Evolutionary conservation across 441 rosid genomes (phyloP).

Genomic region (Jatropha multifida): DNA sequence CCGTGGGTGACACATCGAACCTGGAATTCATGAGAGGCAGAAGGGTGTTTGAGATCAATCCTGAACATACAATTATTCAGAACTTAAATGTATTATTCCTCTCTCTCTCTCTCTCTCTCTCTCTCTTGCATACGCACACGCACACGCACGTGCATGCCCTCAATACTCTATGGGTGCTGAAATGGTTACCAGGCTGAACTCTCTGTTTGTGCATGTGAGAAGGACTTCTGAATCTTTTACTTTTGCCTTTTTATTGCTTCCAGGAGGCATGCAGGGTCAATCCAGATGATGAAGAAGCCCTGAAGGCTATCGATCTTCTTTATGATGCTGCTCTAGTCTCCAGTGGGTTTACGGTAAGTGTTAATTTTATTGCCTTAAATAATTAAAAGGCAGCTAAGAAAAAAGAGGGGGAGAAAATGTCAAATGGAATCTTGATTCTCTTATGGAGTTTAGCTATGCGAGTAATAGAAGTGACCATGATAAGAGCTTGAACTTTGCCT

Average conservation of each 20-base stretch:
- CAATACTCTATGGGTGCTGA: too few species aligned
- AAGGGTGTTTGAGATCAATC: constrained; percentile 93
- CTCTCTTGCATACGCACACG: neutral
- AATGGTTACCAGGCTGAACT: too few species aligned
- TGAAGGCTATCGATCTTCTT: constrained; percentile 80
- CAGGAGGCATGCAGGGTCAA: constrained; percentile 73
- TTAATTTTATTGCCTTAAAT: neutral
- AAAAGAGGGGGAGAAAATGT: too few species aligned
- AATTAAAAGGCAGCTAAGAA: neutral
- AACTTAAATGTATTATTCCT: constrained; percentile 50
- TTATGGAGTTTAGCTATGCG: neutral
- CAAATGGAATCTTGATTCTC: neutral
- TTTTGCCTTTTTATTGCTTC: constrained; percentile 1
- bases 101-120: neutral
- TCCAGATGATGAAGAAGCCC: constrained; percentile 75
- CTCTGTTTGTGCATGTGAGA: too few species aligned
- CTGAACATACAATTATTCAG: constrained; percentile 73
- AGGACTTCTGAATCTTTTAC: neutral
- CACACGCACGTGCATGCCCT: neutral
- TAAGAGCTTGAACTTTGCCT: neutral
- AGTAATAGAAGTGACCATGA: neutral
- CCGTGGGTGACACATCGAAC: constrained; percentile 72
- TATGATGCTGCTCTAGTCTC: constrained; percentile 87
- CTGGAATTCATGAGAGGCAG: constrained; percentile 92
- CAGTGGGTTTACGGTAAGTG: constrained; percentile 84